Evolutionary conservation across 176 grass and related monocot species (phyloP), one percentile per base, ranked within the genome.

Genomic region (Bolboschoenus planiculmis): DNA sequence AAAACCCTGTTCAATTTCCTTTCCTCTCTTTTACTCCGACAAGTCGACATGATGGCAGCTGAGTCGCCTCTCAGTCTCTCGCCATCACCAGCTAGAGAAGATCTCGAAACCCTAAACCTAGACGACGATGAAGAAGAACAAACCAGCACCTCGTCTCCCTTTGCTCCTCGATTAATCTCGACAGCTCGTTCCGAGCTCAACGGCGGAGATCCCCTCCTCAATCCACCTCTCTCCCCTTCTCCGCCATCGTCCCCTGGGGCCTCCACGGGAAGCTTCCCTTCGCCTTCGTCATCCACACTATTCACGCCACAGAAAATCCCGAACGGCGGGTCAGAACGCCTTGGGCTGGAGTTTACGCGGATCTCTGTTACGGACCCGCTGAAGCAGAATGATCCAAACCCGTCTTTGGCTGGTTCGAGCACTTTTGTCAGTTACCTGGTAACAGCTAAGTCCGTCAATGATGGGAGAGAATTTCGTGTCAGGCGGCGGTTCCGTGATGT

Each of bases 401-500:
- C 8, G 74, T 84, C 42, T 80, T 62, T 0, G 92, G 85, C 90
- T 1, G 92, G 94, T 42, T 89, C 90, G 9, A 86, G 90, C 65
- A 90, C 63, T 78, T 97, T 85, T 81, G 86, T 97, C 54, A 89
- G 85, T 83, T 97, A 97, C 79, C 88, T 97, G 83, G 81, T 97
- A 80, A 84, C 88, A 43, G 89, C 88, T 82, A 86, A 81, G 56
- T 63, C 76, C 21, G 46, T 48, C 27, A 16, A 44, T 54, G 91
- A 81, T 27, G 87, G 89, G 29, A 88, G 78, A 48, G 86, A 91
- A 83, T 90, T 86, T 80, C 86, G 87, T 15, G 90, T 98, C 62
- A 86, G 95, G 46, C 83, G 92, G 74, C 94, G 94, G 83, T 97
- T 97, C 78, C 88, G 91, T 42, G 94, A 93, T 73, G 94, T 97